Base-by-base conservation (phyloP, 225 moss, liverwort and hornwort genomes). In the Bryoerythrophyllum caledonicum region DNA sequence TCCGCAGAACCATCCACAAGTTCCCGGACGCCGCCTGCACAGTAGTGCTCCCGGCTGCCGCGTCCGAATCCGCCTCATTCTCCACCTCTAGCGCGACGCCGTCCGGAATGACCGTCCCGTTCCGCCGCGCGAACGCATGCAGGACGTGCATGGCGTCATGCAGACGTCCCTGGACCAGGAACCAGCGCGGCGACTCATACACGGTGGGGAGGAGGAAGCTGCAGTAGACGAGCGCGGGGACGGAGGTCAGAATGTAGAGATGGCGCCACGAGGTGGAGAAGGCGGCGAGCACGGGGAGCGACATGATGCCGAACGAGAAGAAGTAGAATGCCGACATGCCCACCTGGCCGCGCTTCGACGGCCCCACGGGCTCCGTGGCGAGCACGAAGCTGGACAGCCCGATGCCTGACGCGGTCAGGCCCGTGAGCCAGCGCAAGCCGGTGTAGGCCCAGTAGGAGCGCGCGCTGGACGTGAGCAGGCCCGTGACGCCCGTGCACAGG, bases 321-420 rank as follows among this genome's bases (percentile, higher is more conserved):
- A 94, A 94, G 70, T 93, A 95, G 82, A 95, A 95, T 6, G 91
- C 91, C 0, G 88, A 93, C 90, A 95, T 95, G 63, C 95, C 95
- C 60, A 90, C 93, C n/a, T 78, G 62, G 6, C 93, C 95, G 60
- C 93, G 77, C 67, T 80, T 91, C 64, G 90, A 84, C 3, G 91
- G 93, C 4, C 95, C 95, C 5, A 95, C 87, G 13, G 91, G 88
- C 71, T 95, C 93, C 0, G 90, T 95, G 4, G 91, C 91, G 6
- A 95, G 80, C 17, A 95, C 93, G 71, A 93, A 91, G 57, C 88
- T 86, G 34, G 85, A 87, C 34, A 91, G 79, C 35, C 93, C 92
- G 7, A 95, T 85, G 54, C 90, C 95, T 10, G 85, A 83, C 28
- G 76, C 71, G 53, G 80, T 83, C 35, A 91, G 48, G 43, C 93